phyloP scores from a whole-genome alignment of 2,329 filamentous ascomycete genomes.

The Teratosphaeria nubilosa region DNA sequence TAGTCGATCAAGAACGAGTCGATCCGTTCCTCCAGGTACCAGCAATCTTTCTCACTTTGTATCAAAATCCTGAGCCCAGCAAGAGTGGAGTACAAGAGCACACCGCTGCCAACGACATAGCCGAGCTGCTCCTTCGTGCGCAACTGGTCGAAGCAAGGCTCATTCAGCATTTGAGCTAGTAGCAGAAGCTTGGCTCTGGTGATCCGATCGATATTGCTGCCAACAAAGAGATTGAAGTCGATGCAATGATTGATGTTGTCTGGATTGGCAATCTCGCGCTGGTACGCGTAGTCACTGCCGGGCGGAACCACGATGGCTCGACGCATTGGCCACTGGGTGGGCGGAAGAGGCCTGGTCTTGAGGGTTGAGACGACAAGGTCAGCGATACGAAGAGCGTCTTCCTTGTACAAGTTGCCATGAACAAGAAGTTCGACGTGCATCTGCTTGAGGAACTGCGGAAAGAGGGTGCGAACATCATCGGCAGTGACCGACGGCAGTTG shows the following conservation, averaged over 20 bases:
- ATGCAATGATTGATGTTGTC: conserved; percentile 62
- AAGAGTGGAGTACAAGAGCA: conserved; percentile 63
- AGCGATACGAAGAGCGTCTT: conserved; percentile 72
- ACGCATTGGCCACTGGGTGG: conserved; percentile 67
- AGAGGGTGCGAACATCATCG: conserved; percentile 66
- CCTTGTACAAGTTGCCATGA: conserved; percentile 85
- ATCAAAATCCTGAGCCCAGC: conserved; percentile 77
- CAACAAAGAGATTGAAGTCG: conserved; percentile 37
- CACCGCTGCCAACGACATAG: conserved; percentile 86
- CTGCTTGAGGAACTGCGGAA: conserved; percentile 69
- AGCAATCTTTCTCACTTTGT: conserved; percentile 77
- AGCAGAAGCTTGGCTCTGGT: conserved; percentile 69
- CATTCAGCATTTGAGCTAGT: conserved; percentile 80
- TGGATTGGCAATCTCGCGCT: conserved; percentile 69
- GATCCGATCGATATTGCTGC: conserved; percentile 47
- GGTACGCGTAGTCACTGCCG: conserved; percentile 75
- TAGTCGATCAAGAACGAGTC: conserved; percentile 70
- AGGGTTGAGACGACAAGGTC: conserved; percentile 71
- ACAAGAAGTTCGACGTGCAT: conserved; percentile 79
- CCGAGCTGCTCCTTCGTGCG: conserved; percentile 95
- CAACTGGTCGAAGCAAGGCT: conserved; percentile 88
- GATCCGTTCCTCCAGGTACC: conserved; percentile 78
- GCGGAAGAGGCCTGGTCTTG: conserved; percentile 62
- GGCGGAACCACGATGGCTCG: conserved; percentile 68
- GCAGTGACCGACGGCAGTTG: conserved; percentile 67